Base-by-base conservation (phyloP, 306 rosid species). In the Cucumis melo region DNA sequence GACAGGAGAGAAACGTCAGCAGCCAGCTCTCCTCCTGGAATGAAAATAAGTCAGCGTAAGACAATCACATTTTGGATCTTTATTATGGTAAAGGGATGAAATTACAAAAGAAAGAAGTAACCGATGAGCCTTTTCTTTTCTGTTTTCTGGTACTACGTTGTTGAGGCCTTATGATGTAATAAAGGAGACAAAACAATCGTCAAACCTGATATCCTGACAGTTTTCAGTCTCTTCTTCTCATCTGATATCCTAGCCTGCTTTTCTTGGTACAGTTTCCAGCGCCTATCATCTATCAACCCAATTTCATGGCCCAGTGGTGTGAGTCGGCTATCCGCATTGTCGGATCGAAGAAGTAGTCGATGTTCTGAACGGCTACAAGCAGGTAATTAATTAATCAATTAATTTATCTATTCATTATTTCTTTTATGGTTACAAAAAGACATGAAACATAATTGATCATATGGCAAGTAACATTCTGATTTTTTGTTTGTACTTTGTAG, bases 241-340 rank as follows among this genome's bases (percentile, higher is more conserved):
- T 90, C 96, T 77, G 82, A 88, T 73, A 94, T 91, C 24, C 77
- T 87, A 83, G 86, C 85, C 79, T 94, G 98, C 84, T 94, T 94
- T 79, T 89, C 96, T 86, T 84, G 91, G 85, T 90, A 91, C 58
- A 94, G 87, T 78, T 85, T 90, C 98, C 98, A 94, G 81, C 92
- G 91, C 77, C 97, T 89, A 76, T 94, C 96, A 83, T 90, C 91
- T 83, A 94, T 94, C 78, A 94, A 84, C 76, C 98, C 98, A 86
- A 94, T 84, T 84, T 91, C 97, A 80, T 58, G 92, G 13, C 94
- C 96, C 89, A 94, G 84, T 66, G 96, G 97, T 42, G 97, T 91
- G 76, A 91, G 96, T 62, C 97, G 98, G 79, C 95, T 91, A 82
- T 94, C 98, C 42, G 98, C 98, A 78, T 94, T 94, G 81, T 94